Conservation (phyloP, 2,329 filamentous ascomycete species). For the Aaosphaeria arxii region DNA sequence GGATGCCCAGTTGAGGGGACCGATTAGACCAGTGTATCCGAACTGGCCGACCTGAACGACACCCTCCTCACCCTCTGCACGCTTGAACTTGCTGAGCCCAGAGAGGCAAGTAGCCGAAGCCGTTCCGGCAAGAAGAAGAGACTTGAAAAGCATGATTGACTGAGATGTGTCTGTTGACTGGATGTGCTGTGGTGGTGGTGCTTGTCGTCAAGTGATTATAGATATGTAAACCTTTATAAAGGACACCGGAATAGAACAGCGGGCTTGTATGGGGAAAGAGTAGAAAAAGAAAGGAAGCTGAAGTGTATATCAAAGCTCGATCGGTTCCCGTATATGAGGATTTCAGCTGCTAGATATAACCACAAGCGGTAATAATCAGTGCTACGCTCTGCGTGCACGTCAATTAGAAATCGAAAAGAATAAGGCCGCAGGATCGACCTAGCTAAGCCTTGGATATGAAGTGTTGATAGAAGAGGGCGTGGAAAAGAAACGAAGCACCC, state of each 20-base stretch:
- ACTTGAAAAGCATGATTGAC: conserved; percentile 28
- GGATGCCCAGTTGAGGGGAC: conserved; percentile 54
- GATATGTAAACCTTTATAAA: background rate
- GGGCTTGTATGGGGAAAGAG: background rate
- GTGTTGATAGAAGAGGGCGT: conserved; percentile 3
- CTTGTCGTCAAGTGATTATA: background rate
- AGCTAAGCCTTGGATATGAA: conserved; percentile 3
- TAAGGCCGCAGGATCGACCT: conserved; percentile 6
- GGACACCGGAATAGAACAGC: background rate
- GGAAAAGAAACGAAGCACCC: background rate
- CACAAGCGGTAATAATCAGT: conserved; percentile 1
- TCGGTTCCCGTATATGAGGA: background rate
- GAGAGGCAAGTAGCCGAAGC: conserved; percentile 41
- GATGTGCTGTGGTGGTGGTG: background rate
- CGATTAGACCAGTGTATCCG: conserved; percentile 42
- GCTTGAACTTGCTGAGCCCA: conserved; percentile 39
- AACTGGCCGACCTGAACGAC: conserved; percentile 36
- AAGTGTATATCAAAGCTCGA: background rate
- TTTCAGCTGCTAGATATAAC: background rate
- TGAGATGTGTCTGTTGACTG: background rate
- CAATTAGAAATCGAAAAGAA: background rate
- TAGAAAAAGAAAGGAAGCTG: background rate
- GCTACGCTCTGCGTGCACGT: conserved; percentile 5
- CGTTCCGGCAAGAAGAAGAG: conserved; percentile 29
- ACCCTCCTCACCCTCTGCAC: conserved; percentile 23